Base-by-base conservation (phyloP, 139 green algal genomes). In the Haematococcus lacustris region DNA sequence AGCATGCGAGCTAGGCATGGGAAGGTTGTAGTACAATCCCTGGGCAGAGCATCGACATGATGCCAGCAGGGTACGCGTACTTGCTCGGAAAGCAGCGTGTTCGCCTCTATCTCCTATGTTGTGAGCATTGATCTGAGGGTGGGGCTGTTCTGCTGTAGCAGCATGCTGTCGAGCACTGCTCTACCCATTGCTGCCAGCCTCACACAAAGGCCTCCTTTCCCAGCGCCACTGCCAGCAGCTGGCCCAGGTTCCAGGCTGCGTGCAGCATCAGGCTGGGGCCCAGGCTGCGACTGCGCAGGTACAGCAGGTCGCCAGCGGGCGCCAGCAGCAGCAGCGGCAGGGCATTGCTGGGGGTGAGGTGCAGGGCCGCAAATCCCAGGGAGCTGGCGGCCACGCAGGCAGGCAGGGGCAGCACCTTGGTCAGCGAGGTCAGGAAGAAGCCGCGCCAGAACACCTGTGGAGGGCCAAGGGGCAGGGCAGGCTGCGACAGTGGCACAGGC, bases 371-470 rank as follows among this genome's bases (percentile, higher is more conserved):
- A 73, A 87, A 87, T 33, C 35, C 57, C 9, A 60, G 2, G 23
- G 78, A 80, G 64, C 72, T 81, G 63, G 79, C 13, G 1, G 73
- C 78, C 9, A 87, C 68, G 66, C 76, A 78, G 23, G 66, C 71
- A 38, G 75, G 73, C 37, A 80, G 71, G 2, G 82, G 78, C 35
- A 84, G 71, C 38, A 87, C 82, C 28, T 73, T 73, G 0, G 78
- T 82, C 21, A 85, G 63, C 3, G 82, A 81, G 2, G 78, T 74
- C 32, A 87, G 67, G 71, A 87, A 83, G 73, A 87, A 87, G 37
- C 82, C 78, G 30, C 82, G 73, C 82, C 82, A 87, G 38, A 87
- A 87, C 0, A 73, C 70, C 82, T 87, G 77, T 5, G 21, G n/a
- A n/a, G n/a, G n/a, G n/a, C n/a, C n/a, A n/a, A n/a, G n/a, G n/a